Conservation (phyloP, 2,329 filamentous ascomycete genomes). For the Dactylellina cionopaga region DNA sequence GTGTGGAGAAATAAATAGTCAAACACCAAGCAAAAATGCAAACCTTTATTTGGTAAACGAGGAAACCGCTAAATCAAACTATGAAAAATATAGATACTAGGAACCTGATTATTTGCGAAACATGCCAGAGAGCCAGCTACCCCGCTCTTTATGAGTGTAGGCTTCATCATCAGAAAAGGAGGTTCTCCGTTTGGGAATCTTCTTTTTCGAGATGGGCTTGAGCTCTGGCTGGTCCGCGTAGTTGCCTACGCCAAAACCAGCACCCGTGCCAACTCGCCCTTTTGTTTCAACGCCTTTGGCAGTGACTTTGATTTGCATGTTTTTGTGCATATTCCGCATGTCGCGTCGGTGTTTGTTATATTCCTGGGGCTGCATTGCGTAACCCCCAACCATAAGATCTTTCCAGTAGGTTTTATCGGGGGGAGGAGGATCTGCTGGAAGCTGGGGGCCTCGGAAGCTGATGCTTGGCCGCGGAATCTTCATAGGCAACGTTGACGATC, state of each 20-base stretch:
- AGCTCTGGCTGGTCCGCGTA: constrained; percentile 45
- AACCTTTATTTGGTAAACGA: constrained; percentile 18
- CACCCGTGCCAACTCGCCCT: constrained; percentile 45
- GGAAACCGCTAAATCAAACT: constrained; percentile 20
- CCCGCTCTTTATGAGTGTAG: constrained; percentile 42
- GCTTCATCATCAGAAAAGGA: constrained; percentile 48
- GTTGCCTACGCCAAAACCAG: constrained; percentile 46
- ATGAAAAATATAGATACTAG: constrained; percentile 36
- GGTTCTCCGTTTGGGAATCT: constrained; percentile 36
- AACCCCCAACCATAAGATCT: constrained; percentile 45
- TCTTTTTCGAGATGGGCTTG: constrained; percentile 40
- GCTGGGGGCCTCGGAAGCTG: constrained; percentile 31
- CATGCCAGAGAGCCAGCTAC: constrained; percentile 40
- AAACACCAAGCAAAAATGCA: constrained; percentile 40
- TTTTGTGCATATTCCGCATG: constrained; percentile 46
- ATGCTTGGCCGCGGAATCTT: constrained; percentile 48
- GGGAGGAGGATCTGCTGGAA: constrained; percentile 23
- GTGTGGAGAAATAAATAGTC: constrained; percentile 44
- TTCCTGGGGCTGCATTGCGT: constrained; percentile 39
- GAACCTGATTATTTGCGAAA: constrained; percentile 50
- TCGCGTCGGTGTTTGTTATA: constrained; percentile 49
- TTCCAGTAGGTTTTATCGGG: constrained; percentile 50
- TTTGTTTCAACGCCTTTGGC: constrained; percentile 47
- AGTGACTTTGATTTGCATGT: constrained; percentile 47
- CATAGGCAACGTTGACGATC: constrained; percentile 38